Percentiles rank a stretch among this genome's conserved stretches.
These are phyloP conservation scores for Talaromyces funiculosus DNA, from an alignment of 2,329 filamentous ascomycete species.

Conservation along the genomic window DNA sequence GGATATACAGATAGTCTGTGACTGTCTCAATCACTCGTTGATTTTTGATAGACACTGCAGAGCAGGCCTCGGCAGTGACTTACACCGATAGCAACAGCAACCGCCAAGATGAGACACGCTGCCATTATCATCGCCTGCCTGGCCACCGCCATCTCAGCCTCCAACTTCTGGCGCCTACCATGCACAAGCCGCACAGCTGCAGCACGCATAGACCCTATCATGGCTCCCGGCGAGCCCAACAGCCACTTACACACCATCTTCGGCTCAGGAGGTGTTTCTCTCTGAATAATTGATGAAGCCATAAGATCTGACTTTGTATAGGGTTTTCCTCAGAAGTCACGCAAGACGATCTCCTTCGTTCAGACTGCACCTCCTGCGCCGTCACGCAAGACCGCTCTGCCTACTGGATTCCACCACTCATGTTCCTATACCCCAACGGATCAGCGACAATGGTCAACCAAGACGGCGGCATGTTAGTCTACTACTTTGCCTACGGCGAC, in stretches of 20 bases:
- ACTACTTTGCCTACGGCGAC: slow-evolving; percentile 72
- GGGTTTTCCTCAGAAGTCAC: slow-evolving; percentile 59
- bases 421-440: slow-evolving; percentile 67
- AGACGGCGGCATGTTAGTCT: slow-evolving; percentile 80
- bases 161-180: slow-evolving; percentile 77
- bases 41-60: not conserved
- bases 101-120: not conserved
- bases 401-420: slow-evolving; percentile 77
- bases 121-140: not conserved
- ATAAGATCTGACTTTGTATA: slow-evolving; percentile 32
- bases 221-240: slow-evolving; percentile 55
- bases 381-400: slow-evolving; percentile 78
- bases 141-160: not conserved
- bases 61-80: not conserved
- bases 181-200: slow-evolving; percentile 66
- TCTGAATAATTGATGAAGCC: no score
- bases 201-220: slow-evolving; percentile 71
- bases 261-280: slow-evolving; percentile 71
- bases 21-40: not conserved
- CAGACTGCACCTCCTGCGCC: slow-evolving; percentile 72
- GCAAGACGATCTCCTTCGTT: slow-evolving; percentile 53
- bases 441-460: slow-evolving; percentile 64
- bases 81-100: not conserved
- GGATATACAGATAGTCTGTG: no score
- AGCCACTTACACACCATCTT: slow-evolving; percentile 69